A percentile compares a stretch with the other conserved stretches of the same genome.
Conservation (phyloP, 805 yeast genomes). For the Metschnikowia colocasiae region DNA sequence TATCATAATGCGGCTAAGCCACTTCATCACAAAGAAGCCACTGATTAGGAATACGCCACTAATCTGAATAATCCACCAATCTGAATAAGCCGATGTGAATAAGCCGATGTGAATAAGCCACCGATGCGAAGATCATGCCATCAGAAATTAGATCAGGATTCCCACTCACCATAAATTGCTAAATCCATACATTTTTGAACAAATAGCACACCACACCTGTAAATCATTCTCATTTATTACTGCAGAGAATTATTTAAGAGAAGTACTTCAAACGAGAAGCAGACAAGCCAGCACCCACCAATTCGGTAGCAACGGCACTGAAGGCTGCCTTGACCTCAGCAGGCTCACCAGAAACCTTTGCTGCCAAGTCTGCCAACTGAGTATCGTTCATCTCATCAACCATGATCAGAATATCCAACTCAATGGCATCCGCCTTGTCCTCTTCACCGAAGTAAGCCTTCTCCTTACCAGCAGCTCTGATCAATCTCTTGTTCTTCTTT, state of each 20-base stretch:
- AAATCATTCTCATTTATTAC: not conserved
- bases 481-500: constrained; percentile 92
- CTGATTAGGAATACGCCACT: not conserved
- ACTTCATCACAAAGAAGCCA: constrained; percentile 32
- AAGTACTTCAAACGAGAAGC: constrained; percentile 55
- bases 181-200: too few species aligned
- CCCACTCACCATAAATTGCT: too few species aligned
- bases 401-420: constrained; percentile 74
- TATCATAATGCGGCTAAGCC: constrained; percentile 58
- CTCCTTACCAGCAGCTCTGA: constrained; percentile 82
- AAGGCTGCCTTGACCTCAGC: constrained; percentile 61
- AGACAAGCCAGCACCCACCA: constrained; percentile 51
- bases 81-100: too few species aligned
- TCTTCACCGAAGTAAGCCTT: constrained; percentile 81
- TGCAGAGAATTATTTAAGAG: not conserved
- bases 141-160: too few species aligned
- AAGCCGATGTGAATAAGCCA: too few species aligned
- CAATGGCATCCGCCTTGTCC: constrained; percentile 60
- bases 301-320: constrained; percentile 50
- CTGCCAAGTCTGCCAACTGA: constrained; percentile 71
- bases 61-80: too few species aligned
- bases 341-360: constrained; percentile 52
- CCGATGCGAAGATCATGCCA: too few species aligned
- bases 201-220: too few species aligned
- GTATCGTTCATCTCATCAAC: constrained; percentile 79